Evolutionary conservation across 2,329 filamentous ascomycete species (phyloP), one percentile per base, ranked within the genome.

Genomic region (Fusarium tupiense): DNA sequence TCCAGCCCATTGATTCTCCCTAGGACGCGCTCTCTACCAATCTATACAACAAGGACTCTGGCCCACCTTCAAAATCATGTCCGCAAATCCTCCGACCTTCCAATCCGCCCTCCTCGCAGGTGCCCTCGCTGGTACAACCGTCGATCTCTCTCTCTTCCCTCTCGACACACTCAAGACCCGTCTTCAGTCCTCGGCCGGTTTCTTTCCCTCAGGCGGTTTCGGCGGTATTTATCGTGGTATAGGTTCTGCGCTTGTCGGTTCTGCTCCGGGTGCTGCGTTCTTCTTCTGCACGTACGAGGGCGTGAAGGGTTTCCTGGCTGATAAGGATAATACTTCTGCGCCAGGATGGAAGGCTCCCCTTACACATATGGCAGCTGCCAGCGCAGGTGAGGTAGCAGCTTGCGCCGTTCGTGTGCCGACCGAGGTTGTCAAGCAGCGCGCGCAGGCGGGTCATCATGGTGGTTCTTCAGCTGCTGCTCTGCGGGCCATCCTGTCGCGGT

Each of bases 121-220:
- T 83, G 96, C 92, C 80, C 86, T 98, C 76, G 96, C 96, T 76
- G 96, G 96, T 81, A 96, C 96, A 54, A 97, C 95, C 20, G 96
- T 98, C 83, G 96, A 99, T 89, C 92, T 98, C 80, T 95, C 95
- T 64, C 94, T 99, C 81, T 99, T 94, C 87, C 96, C 96, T 2
- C 94, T 99, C 87, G 97, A 99, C 89, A 99, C 96, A 0, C 92
- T 99, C 81, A 99, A 99, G 86, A 99, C 97, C 49, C 95, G 96
- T 22, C 94, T 99, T 12, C 96, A 99, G 86, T 94, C 95, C 73
- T 89, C 89, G 54, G 82, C 88, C 64, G 91, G 92, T 82, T 95
- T 98, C 86, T 91, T 94, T 80, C 88, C 93, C 64, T 91, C 92
- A 6, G 96, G 96, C 81, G 96, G 96, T 80, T 95, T 98, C 88